Conservation (phyloP, 2,329 filamentous ascomycete genomes). For the Scedosporium apiospermum region DNA sequence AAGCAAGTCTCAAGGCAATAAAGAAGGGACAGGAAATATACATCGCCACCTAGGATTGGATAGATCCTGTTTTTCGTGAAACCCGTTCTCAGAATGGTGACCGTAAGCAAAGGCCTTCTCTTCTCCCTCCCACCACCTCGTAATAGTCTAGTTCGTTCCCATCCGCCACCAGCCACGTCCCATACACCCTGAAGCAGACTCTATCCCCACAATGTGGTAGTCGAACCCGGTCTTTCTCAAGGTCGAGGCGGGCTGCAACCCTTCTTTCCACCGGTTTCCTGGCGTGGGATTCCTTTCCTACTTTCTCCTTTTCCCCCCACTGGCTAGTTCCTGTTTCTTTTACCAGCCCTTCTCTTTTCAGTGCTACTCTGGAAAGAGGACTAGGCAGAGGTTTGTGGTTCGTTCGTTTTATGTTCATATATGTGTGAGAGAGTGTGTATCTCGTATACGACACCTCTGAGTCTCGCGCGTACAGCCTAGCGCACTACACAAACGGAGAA, state of each 20-base stretch:
- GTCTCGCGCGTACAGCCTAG: neutral
- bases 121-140: neutral
- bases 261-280: neutral
- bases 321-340: neutral
- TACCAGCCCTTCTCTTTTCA: neutral
- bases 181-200: neutral
- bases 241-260: neutral
- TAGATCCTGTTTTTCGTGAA: neutral
- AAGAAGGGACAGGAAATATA: neutral
- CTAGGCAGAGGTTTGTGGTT: neutral
- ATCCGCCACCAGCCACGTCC: neutral
- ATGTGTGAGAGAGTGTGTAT: neutral
- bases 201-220: neutral
- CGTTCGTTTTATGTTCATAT: neutral
- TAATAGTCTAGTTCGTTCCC: neutral
- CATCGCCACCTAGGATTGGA: neutral
- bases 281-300: neutral
- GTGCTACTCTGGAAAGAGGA: neutral
- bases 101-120: neutral
- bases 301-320: neutral
- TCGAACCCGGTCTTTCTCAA: neutral
- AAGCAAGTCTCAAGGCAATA: neutral
- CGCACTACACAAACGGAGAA: neutral
- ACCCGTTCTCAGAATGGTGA: neutral
- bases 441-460: neutral